Percentiles rank a stretch among this genome's conserved stretches.
phyloP scores from a whole-genome alignment of 306 rosid genomes.

The Cajanus cajan region DNA sequence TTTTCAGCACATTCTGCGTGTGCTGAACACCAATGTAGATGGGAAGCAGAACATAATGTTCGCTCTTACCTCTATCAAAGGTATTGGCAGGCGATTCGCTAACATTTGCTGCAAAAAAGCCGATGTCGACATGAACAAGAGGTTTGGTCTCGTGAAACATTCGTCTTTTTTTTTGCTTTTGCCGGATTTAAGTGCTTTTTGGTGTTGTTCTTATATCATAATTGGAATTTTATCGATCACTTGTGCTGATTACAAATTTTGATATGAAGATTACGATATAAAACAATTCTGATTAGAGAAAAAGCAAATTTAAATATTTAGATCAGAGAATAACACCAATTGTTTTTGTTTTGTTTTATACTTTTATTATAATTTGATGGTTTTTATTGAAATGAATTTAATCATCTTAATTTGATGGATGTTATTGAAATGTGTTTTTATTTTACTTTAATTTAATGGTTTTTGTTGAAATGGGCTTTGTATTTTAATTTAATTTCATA shows the following conservation, averaged over 20 bases:
- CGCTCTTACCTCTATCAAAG: slow-evolving; percentile 15
- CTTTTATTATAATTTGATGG: background rate
- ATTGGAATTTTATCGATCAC: background rate
- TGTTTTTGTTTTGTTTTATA: background rate
- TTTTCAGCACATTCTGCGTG: slow-evolving; percentile 43
- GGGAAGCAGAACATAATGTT: slow-evolving; percentile 37
- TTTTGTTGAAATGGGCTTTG: background rate
- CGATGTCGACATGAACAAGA: slow-evolving; percentile 17
- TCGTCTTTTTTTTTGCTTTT: background rate
- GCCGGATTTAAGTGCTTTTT: background rate
- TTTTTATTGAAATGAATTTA: background rate
- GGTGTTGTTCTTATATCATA: background rate
- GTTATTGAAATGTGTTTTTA: background rate
- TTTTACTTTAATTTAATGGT: background rate
- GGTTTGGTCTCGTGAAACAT: background rate
- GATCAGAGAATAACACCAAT: background rate
- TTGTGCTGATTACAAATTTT: background rate
- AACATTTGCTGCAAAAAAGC: slow-evolving; percentile 1
- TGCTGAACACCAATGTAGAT: slow-evolving; percentile 42
- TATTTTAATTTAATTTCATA: background rate
- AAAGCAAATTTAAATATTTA: background rate
- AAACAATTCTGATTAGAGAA: background rate
- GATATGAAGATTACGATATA: background rate
- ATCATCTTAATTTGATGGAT: background rate
- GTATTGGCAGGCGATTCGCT: slow-evolving; percentile 12